phyloP scores from a whole-genome alignment of 805 yeast genomes.

The Scheffersomyces lignosus region DNA sequence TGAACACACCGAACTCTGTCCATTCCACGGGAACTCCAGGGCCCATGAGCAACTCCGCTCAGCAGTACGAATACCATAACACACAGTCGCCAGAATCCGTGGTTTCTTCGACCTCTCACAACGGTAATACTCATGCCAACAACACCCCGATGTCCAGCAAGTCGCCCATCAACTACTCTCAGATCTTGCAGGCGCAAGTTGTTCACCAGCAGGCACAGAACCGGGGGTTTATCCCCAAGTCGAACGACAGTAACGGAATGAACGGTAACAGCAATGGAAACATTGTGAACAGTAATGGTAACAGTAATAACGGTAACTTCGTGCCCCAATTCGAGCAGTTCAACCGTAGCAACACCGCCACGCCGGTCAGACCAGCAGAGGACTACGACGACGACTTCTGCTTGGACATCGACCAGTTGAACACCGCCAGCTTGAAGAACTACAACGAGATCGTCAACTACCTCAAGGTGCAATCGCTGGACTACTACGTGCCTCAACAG shows the following conservation, averaged over 20 bases:
- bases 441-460: conserved; percentile 11
- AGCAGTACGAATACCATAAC: conserved; percentile 6
- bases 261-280: conserved; percentile 3
- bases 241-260: conserved; percentile 4
- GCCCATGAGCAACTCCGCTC: neutral
- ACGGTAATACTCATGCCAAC: neutral
- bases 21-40: neutral
- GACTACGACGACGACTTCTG: conserved; percentile 47
- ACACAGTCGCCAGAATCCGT: conserved; percentile 1
- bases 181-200: conserved; percentile 10
- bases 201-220: conserved; percentile 2
- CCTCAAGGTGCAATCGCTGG: conserved; percentile 10
- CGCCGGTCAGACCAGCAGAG: conserved; percentile 9
- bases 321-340: conserved; percentile 4
- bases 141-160: neutral
- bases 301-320: conserved; percentile 1
- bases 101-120: neutral
- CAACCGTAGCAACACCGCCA: conserved; percentile 1
- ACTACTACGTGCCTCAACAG: no score
- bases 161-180: conserved; percentile 2
- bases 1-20: neutral
- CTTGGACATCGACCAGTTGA: conserved; percentile 43
- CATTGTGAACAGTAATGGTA: neutral
- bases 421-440: conserved; percentile 14
- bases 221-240: conserved; percentile 10